Evolutionary conservation across 768 basidiomycete genomes (phyloP).

Genomic region (Lyophyllum semitale): DNA sequence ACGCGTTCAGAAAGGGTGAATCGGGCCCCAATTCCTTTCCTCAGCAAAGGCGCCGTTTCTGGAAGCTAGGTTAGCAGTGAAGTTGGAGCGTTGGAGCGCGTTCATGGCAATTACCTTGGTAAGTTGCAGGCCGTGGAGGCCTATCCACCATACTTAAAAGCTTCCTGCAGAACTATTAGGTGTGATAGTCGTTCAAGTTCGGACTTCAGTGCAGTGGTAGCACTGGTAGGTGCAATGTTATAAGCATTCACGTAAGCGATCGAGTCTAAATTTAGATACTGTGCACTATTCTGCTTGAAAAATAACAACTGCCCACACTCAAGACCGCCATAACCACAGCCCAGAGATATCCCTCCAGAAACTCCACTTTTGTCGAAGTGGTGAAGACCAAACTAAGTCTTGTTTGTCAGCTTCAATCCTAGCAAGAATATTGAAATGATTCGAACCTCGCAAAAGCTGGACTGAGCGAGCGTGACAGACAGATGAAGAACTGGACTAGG

Average conservation of each 20-base stretch:
- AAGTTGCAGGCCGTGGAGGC: slow-evolving; percentile 52
- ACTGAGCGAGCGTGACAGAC: slow-evolving; percentile 53
- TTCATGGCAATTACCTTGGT: slow-evolving; percentile 46
- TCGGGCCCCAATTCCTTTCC: slow-evolving; percentile 21
- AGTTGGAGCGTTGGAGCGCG: background rate
- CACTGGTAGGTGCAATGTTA: too few relatives aligned
- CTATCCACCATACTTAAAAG: slow-evolving; percentile 51
- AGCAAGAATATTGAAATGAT: too few relatives aligned
- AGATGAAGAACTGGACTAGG: slow-evolving; percentile 60
- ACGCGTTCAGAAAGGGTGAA: slow-evolving; percentile 48
- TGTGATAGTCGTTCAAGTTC: slow-evolving; percentile 1
- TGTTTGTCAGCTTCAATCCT: background rate
- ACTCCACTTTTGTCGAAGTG: slow-evolving; percentile 14
- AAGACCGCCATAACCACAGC: too few relatives aligned
- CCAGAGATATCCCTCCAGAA: slow-evolving; percentile 25
- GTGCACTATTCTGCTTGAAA: slow-evolving; percentile 25
- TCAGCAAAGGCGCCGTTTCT: slow-evolving; percentile 72
- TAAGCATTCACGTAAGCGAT: background rate
- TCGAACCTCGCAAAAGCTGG: slow-evolving; percentile 60
- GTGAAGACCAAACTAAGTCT: slow-evolving; percentile 23
- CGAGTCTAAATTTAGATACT: background rate
- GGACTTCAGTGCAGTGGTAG: too few relatives aligned
- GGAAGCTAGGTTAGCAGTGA: too few relatives aligned
- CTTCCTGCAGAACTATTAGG: background rate
- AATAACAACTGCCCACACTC: too few relatives aligned